Conservation (phyloP, 176 grass and related monocot genomes). For the Areca catechu region DNA sequence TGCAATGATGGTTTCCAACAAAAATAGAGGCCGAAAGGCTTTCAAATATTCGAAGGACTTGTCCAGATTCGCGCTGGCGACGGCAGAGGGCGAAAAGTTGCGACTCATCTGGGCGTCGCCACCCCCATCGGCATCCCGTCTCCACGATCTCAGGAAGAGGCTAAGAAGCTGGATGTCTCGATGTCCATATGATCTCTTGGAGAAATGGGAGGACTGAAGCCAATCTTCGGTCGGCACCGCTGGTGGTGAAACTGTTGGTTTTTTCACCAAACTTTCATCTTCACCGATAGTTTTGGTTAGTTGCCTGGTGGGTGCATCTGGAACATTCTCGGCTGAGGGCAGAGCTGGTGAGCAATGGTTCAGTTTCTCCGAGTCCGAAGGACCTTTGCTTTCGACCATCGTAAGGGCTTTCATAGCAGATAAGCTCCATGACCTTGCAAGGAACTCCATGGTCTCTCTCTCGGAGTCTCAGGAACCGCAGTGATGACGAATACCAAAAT, state of each 20-base stretch:
- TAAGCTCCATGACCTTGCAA: constrained; percentile 79
- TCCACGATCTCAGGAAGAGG: no score
- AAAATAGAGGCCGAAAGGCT: no score
- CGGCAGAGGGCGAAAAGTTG: no score
- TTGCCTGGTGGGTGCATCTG: no score
- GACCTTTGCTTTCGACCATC: constrained; percentile 38
- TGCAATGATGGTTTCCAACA: no score
- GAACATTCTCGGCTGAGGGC: no score
- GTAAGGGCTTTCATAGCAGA: constrained; percentile 68
- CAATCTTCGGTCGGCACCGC: constrained; percentile 11
- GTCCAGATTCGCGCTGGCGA: no score
- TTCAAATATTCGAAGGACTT: no score
- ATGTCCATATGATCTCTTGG: constrained; percentile 50
- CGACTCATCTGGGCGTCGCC: no score
- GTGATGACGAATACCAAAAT: constrained; percentile 33
- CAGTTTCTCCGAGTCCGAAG: constrained; percentile 1
- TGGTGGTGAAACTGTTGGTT: background rate
- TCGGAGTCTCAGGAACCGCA: constrained; percentile 77
- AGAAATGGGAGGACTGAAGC: constrained; percentile 44
- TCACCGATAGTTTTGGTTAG: no score
- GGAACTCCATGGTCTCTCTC: constrained; percentile 94
- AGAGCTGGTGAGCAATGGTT: constrained; percentile 8
- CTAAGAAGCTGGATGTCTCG: constrained; percentile 9
- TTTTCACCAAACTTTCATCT: no score
- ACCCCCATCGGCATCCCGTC: no score